phyloP scores from a whole-genome alignment of 495 filamentous ascomycete genomes.

The Tetracladium setigerum region DNA sequence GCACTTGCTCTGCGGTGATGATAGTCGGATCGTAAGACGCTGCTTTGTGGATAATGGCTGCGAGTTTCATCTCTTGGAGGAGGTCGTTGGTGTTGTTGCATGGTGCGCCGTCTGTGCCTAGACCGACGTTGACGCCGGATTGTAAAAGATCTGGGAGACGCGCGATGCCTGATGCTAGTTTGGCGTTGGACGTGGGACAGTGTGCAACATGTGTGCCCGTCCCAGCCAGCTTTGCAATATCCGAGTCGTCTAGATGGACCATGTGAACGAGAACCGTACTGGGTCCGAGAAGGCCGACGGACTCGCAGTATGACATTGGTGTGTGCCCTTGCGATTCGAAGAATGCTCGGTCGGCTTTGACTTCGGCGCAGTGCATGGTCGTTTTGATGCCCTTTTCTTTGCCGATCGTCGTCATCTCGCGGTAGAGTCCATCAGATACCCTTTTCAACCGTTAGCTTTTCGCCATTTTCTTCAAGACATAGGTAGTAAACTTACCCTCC shows the following conservation, averaged over 20 bases:
- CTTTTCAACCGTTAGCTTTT: slow-evolving; percentile 19
- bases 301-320: slow-evolving; percentile 36
- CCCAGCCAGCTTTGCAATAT: slow-evolving; percentile 30
- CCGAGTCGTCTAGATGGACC: slow-evolving; percentile 39
- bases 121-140: slow-evolving; percentile 32
- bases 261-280: slow-evolving; percentile 36
- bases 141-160: slow-evolving; percentile 32
- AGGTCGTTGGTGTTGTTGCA: slow-evolving; percentile 45
- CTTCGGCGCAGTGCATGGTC: slow-evolving; percentile 26
- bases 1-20: slow-evolving; percentile 37
- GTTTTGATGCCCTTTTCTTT: slow-evolving; percentile 20
- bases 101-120: slow-evolving; percentile 43
- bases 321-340: slow-evolving; percentile 34
- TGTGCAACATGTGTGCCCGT: slow-evolving; percentile 41
- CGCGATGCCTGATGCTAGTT: slow-evolving; percentile 41
- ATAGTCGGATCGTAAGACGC: slow-evolving; percentile 35
- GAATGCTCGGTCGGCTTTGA: slow-evolving; percentile 33
- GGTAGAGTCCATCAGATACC: slow-evolving; percentile 36
- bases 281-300: slow-evolving; percentile 32
- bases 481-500: slow-evolving; percentile 24
- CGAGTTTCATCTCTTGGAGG: slow-evolving; percentile 44
- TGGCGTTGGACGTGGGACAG: slow-evolving; percentile 42
- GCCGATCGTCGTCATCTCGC: slow-evolving; percentile 36
- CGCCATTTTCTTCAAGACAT: background rate
- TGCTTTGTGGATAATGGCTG: slow-evolving; percentile 43